A percentile compares a stretch with the other conserved stretches of the same genome.
These are phyloP conservation scores for Mycena amicta DNA, from an alignment of 768 basidiomycete genomes.

Conservation along the genomic window DNA sequence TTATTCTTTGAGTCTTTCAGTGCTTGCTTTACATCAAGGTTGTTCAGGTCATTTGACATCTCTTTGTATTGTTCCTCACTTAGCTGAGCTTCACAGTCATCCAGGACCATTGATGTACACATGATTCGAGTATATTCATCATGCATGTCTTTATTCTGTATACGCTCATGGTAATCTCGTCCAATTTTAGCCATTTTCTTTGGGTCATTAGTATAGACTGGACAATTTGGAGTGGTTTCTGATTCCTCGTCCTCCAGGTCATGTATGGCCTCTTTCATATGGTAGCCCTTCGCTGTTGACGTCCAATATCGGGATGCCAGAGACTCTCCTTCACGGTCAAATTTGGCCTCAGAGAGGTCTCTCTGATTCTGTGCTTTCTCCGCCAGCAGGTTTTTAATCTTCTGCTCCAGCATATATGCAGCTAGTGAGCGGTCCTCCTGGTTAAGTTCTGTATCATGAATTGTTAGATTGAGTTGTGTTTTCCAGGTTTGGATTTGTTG, in stretches of 20 bases:
- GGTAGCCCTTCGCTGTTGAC: background rate
- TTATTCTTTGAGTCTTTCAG: constrained; percentile 4
- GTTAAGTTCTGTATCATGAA: background rate
- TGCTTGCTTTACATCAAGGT: background rate
- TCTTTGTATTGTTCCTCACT: background rate
- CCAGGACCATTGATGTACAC: background rate
- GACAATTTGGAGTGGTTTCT: background rate
- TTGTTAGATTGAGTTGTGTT: background rate
- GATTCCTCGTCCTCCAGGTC: constrained; percentile 2
- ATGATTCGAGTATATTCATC: background rate
- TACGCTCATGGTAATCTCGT: constrained; percentile 1
- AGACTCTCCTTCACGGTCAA: background rate
- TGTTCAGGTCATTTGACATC: background rate
- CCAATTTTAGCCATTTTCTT: constrained; percentile 2
- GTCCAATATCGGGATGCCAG: background rate
- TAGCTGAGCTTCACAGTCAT: background rate
- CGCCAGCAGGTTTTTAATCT: background rate
- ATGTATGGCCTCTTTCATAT: background rate
- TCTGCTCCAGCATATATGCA: background rate
- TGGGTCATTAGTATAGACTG: background rate
- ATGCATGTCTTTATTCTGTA: background rate
- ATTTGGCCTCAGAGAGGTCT: background rate
- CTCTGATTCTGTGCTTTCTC: background rate
- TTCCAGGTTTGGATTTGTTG: background rate
- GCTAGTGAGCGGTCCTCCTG: background rate